Base-by-base conservation (phyloP, 1,284 basidiomycete species). In the Fomitiporia mediterranea region DNA sequence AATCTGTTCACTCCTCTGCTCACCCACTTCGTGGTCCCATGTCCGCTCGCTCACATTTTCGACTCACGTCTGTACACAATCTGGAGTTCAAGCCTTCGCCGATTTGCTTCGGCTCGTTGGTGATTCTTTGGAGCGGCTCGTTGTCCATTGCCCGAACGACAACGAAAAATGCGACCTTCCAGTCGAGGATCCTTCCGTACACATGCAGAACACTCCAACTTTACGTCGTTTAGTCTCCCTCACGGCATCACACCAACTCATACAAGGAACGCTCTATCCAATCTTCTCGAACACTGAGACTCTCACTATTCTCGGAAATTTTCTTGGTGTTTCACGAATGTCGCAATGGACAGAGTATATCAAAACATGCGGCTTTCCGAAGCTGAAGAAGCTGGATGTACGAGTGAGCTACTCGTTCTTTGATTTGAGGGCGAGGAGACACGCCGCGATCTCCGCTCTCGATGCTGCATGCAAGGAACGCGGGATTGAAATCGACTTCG, bases 1-100 rank as follows among this genome's bases (percentile, higher is more conserved):
- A 15, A 7, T 58, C n/a, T 79, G 81, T 61, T 77, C 76, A 13
- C 73, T 80, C 60, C 68, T 83, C 42, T 77, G 77, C 44, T 75
- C 77, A 25, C 77, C 81, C 56, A 67, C 76, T n/a, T 53, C 56
- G 13, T 58, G 56, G 56, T 30, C 30, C 5, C 43, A 21, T 5
- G 35, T 58, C 15, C 56, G 38, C 28, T 38, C 34, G n/a, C 46
- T 58, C 35, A 23, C 52, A 21, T 53, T 50, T 39, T 23, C 37
- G 25, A 34, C 6, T 3, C 23, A n/a, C 11, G n/a, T 4, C 8
- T 21, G 25, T 43, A 34, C n/a, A 28, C n/a, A 19, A 35, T 11
- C 21, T n/a, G 23, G 9, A 28, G 8, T n/a, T 34, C 15, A n/a
- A 19, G 30, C 13, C 8, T 32, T 32, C 13, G n/a, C 38, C 7